Conservation (phyloP, 1,139 yeast species). For the Candida pseudoviswanathii region DNA sequence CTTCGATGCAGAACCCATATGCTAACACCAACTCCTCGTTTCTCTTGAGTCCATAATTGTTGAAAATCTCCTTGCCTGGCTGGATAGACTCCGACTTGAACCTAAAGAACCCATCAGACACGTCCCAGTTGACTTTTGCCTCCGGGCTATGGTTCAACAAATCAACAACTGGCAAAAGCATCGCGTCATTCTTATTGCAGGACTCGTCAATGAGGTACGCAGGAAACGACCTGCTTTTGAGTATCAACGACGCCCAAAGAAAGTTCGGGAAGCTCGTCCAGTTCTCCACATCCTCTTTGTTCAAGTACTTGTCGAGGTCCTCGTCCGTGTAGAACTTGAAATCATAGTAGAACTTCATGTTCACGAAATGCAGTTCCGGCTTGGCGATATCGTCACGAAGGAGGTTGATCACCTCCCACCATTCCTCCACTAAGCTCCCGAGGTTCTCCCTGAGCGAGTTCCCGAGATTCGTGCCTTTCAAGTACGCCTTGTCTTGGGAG, state of each 20-base stretch:
- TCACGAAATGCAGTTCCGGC: slow-evolving; percentile 40
- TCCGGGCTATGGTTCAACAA: slow-evolving; percentile 69
- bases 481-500: slow-evolving; percentile 46
- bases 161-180: slow-evolving; percentile 79
- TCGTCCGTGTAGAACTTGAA: slow-evolving; percentile 45
- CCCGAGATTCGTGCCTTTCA: slow-evolving; percentile 62
- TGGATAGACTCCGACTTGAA: slow-evolving; percentile 29
- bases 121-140: slow-evolving; percentile 67
- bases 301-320: slow-evolving; percentile 34
- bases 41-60: slow-evolving; percentile 86
- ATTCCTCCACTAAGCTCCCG: slow-evolving; percentile 45
- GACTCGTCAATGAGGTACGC: slow-evolving; percentile 43
- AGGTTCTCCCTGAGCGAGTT: slow-evolving; percentile 41
- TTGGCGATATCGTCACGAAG: slow-evolving; percentile 35
- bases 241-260: slow-evolving; percentile 72
- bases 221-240: slow-evolving; percentile 82
- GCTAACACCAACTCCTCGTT: slow-evolving; percentile 72
- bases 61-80: slow-evolving; percentile 56
- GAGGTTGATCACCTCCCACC: slow-evolving; percentile 48
- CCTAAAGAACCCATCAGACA: slow-evolving; percentile 25
- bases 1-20: slow-evolving; percentile 68
- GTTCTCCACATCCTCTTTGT: slow-evolving; percentile 26
- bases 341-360: slow-evolving; percentile 51
- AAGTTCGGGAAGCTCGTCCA: slow-evolving; percentile 71
- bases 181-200: slow-evolving; percentile 48